Conservation (phyloP, 495 filamentous ascomycete species). For the Symbiotaphrina buchneri region DNA sequence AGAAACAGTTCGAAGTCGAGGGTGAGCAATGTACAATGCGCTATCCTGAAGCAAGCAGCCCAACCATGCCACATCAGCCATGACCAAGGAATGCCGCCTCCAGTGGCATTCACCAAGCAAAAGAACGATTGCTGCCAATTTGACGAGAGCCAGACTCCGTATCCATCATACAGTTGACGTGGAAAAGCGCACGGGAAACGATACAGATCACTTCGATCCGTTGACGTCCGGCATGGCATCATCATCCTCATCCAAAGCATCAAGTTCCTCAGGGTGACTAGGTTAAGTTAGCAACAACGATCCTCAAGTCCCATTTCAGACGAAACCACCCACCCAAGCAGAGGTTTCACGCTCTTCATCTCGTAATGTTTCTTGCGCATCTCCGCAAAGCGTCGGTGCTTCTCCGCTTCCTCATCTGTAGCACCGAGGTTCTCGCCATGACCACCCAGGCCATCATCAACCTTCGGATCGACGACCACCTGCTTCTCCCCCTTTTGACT, state of each 20-base stretch:
- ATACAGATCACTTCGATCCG: too few species aligned
- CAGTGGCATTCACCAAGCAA: too few species aligned
- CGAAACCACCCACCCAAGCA: constrained; percentile 43
- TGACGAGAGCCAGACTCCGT: too few species aligned
- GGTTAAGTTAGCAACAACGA: not conserved
- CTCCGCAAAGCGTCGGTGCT: constrained; percentile 78
- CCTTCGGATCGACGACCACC: constrained; percentile 52
- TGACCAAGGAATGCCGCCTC: too few species aligned
- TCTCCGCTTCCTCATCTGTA: constrained; percentile 59
- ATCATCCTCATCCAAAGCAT: constrained; percentile 4
- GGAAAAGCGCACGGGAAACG: too few species aligned
- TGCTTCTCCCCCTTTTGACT: constrained; percentile 38
- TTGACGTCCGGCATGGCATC: not conserved
- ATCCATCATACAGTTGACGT: too few species aligned
- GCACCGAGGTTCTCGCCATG: constrained; percentile 34
- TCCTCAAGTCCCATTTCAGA: not conserved
- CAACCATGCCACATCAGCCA: too few species aligned
- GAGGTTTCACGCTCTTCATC: constrained; percentile 83
- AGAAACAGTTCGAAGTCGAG: too few species aligned
- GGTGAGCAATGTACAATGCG: too few species aligned
- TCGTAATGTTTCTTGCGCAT: constrained; percentile 92
- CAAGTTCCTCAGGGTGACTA: constrained; percentile 6
- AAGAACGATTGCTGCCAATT: too few species aligned
- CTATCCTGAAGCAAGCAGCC: too few species aligned
- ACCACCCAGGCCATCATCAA: constrained; percentile 27